Evolutionary conservation across 441 rosid species (phyloP).

Genomic region (Arabidopsis lyrata): DNA sequence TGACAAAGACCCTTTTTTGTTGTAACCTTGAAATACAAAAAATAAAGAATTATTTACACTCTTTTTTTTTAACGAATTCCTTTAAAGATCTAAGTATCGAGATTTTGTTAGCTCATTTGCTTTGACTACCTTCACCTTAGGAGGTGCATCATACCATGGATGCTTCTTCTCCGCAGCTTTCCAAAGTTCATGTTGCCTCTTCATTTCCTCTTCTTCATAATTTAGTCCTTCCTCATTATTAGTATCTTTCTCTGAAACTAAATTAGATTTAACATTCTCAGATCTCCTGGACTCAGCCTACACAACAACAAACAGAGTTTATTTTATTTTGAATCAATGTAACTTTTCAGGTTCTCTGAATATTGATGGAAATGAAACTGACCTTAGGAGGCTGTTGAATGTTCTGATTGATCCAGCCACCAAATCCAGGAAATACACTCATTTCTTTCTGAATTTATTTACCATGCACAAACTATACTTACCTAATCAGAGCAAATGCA

Average conservation of each 20-base stretch:
- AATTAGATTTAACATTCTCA: neutral
- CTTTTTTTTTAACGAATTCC: neutral
- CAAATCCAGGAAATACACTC: neutral
- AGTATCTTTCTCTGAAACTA: neutral
- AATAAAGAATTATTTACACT: neutral
- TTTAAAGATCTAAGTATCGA: neutral
- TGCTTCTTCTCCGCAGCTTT: conserved; percentile 47
- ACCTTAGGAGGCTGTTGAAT: conserved; percentile 59
- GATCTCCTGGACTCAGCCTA: conserved; percentile 1
- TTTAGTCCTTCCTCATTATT: neutral
- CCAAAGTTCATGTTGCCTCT: neutral
- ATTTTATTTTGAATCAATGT: neutral
- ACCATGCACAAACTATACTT: too few species aligned
- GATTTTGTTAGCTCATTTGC: neutral
- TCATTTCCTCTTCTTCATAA: neutral
- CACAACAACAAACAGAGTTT: neutral
- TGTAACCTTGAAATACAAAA: neutral
- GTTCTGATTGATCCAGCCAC: neutral
- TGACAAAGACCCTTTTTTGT: neutral
- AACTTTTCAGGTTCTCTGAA: neutral
- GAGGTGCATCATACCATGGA: conserved; percentile 59
- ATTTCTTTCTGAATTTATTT: neutral
- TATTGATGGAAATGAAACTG: conserved; percentile 24
- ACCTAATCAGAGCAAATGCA: neutral
- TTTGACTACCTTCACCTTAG: conserved; percentile 45